Evolutionary conservation across 1,139 yeast genomes (phyloP).

Genomic region (Sporopachydermia cereana): DNA sequence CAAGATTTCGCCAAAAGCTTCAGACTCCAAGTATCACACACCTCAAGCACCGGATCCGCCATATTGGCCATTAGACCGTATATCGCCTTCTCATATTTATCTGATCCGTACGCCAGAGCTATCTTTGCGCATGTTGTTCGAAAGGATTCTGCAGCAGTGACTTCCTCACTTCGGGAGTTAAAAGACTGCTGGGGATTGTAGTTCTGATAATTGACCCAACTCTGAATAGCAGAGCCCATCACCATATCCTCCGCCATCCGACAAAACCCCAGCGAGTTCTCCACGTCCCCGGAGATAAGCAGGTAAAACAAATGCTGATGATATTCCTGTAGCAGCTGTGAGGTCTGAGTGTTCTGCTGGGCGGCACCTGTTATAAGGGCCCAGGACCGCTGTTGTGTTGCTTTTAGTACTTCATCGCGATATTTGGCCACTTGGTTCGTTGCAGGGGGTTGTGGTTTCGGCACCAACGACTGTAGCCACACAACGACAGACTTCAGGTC

Average conservation of each 20-base stretch:
- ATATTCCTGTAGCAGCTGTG: neutral
- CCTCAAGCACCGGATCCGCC: neutral
- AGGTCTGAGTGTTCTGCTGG: neutral
- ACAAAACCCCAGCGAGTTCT: neutral
- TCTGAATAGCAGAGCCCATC: neutral
- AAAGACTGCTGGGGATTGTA: neutral
- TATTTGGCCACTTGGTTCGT: neutral
- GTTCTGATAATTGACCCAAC: slow-evolving; percentile 1
- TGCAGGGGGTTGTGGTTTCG: neutral
- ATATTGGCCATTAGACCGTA: slow-evolving; percentile 1
- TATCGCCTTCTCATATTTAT: slow-evolving; percentile 2
- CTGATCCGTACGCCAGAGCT: neutral
- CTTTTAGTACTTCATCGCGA: neutral
- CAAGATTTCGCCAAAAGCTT: neutral
- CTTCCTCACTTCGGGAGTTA: neutral
- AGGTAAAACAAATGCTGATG: neutral
- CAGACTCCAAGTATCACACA: slow-evolving; percentile 2
- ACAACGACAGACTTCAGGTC: neutral
- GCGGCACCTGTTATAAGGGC: neutral
- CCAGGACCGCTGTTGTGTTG: neutral
- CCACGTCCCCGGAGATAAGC: neutral
- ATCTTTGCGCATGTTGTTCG: slow-evolving; percentile 5
- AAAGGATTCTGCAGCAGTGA: neutral
- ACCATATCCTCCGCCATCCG: slow-evolving; percentile 2
- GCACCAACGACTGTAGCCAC: neutral